Base-by-base conservation (phyloP, 2,329 filamentous ascomycete genomes). In the Diplodia sapinea region DNA sequence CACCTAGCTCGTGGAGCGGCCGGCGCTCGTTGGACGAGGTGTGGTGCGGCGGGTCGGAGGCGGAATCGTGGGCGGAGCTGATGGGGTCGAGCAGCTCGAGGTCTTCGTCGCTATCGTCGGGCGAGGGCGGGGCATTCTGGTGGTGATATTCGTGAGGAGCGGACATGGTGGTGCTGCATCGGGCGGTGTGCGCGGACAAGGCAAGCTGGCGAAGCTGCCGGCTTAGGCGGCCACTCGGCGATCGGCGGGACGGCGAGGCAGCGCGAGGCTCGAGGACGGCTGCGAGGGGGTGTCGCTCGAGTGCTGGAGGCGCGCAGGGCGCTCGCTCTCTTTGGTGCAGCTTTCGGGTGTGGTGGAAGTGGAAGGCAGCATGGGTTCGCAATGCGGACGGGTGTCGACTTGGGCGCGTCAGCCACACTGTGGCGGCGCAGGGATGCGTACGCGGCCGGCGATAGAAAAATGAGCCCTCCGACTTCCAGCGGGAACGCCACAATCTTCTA, bases 11-110 rank as follows among this genome's bases (percentile, higher is more conserved):
- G 68, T 77, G 75, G 65, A 75, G 77, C 7, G 75, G 74, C 56
- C 73, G 72, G 20, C 70, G 69, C 64, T 75, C 72, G 57, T 79
- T 75, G 50, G 73, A n/a, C n/a, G n/a, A 74, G 56, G 66, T 70
- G 13, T 71, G 73, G 7, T 74, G 72, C 54, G 74, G 74, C 15
- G 75, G 72, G 43, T 73, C 73, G 9, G 75, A 72, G 36, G 70
- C 43, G 43, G 43, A 9, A 4, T n/a, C 71, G 66, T 9, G 73
- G 51, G 47, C 72, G 69, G 73, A 70, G 47, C 73, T 73, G 68
- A 75, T 76, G 66, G 91, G 91, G 76, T 94, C 91, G 72, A 95
- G 88, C 74, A 95, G 84, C 70, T 92, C 89, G 72, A 90, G 87
- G 77, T 94, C 91, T 61, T 89, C 92, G 77, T 94, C 91, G 76